These are phyloP conservation scores for Primulina huaijiensis DNA, from an alignment of 257 asterid genomes.

Conservation along the genomic window DNA sequence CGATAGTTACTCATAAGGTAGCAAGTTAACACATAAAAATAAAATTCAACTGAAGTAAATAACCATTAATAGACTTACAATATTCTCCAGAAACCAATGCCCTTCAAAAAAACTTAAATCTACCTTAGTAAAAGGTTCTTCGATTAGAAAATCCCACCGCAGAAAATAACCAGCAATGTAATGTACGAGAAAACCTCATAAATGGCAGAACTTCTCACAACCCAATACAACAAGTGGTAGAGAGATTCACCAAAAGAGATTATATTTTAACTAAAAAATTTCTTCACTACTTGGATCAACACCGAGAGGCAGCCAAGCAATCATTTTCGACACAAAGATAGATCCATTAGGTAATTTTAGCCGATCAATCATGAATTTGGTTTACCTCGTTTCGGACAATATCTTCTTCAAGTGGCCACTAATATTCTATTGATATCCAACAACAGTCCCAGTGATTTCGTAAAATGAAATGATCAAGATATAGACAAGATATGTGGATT, in stretches of 20 bases:
- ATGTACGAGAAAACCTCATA: no score
- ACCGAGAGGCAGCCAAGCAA: no score
- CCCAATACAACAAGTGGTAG: no score
- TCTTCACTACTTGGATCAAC: no score
- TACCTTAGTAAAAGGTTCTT: constrained; percentile 8
- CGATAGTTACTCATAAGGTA: neutral
- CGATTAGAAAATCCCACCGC: neutral
- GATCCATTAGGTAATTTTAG: neutral
- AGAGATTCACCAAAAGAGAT: no score
- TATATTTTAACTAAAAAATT: no score
- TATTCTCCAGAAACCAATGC: constrained; percentile 5
- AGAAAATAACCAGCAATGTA: constrained; percentile 6
- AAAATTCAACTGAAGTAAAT: neutral
- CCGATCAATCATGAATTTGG: constrained; percentile 6
- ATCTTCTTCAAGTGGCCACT: constrained; percentile 14
- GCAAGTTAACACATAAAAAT: neutral
- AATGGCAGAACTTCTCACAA: no score
- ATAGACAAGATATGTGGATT: no score
- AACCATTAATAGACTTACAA: neutral
- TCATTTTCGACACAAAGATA: no score
- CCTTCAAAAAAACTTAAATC: constrained; percentile 8
- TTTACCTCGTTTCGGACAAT: no score
- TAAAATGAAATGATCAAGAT: neutral
- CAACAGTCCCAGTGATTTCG: neutral
- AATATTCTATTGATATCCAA: neutral